Conservation (phyloP, 169 alveolate species). For the Toxoplasma gondii region DNA sequence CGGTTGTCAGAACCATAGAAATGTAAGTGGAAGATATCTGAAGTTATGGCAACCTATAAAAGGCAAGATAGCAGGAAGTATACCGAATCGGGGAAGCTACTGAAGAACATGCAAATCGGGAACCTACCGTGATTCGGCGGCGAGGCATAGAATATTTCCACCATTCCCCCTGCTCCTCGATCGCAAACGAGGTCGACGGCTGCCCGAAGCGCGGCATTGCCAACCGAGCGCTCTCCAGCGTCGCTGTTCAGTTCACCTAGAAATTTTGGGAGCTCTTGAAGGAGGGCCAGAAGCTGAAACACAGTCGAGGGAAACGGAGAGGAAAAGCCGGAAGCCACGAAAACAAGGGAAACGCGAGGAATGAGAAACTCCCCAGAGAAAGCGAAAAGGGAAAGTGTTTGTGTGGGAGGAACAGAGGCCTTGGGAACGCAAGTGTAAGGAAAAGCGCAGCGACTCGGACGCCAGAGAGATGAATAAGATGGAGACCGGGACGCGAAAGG, state of each 20-base stretch:
- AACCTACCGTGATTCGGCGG: constrained; percentile 53
- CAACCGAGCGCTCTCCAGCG: neutral
- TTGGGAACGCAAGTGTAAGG: too few relatives aligned
- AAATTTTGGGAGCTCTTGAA: neutral
- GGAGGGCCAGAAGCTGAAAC: neutral
- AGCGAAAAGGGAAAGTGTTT: neutral
- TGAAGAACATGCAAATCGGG: neutral
- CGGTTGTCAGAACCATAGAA: too few relatives aligned
- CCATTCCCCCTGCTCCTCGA: constrained; percentile 67
- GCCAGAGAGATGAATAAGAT: too few relatives aligned
- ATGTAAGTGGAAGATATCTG: too few relatives aligned
- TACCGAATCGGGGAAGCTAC: too few relatives aligned
- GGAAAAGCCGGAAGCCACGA: neutral
- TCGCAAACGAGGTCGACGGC: constrained; percentile 62
- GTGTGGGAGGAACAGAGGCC: too few relatives aligned
- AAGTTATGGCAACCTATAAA: too few relatives aligned
- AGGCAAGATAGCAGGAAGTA: too few relatives aligned
- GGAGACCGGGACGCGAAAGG: too few relatives aligned
- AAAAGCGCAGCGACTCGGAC: too few relatives aligned
- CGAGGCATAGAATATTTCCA: constrained; percentile 57
- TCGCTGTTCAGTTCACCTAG: neutral
- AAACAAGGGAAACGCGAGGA: neutral
- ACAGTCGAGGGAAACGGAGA: neutral
- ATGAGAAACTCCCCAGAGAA: neutral
- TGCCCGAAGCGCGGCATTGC: constrained; percentile 44